These are phyloP conservation scores for Ogataea paraovalis DNA, from an alignment of 805 yeast genomes.

Conservation along the genomic window DNA sequence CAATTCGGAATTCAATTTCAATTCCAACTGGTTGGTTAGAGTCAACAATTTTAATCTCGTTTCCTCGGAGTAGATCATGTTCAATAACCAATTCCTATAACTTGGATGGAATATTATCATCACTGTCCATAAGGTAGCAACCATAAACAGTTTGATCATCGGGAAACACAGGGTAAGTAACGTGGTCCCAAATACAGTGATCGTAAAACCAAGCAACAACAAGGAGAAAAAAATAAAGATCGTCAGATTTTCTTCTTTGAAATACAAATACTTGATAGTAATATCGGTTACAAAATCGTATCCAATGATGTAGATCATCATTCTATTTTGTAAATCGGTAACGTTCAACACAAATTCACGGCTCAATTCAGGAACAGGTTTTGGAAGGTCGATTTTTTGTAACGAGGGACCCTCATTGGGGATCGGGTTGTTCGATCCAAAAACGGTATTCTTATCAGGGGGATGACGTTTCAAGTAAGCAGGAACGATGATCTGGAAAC, in stretches of 20 bases:
- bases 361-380: slow-evolving; percentile 74
- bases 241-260: slow-evolving; percentile 58
- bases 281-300: slow-evolving; percentile 55
- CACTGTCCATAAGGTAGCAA: slow-evolving; percentile 48
- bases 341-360: slow-evolving; percentile 73
- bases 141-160: slow-evolving; percentile 28
- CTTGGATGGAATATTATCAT: slow-evolving; percentile 49
- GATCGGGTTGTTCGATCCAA: slow-evolving; percentile 35
- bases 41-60: slow-evolving; percentile 51
- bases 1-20: slow-evolving; percentile 35
- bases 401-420: slow-evolving; percentile 52
- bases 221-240: slow-evolving; percentile 42
- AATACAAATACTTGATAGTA: slow-evolving; percentile 56
- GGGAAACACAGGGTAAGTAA: slow-evolving; percentile 21
- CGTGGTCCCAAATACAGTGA: slow-evolving; percentile 29
- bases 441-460: slow-evolving; percentile 44
- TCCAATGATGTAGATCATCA: slow-evolving; percentile 56
- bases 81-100: slow-evolving; percentile 43
- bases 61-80: slow-evolving; percentile 55
- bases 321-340: slow-evolving; percentile 81
- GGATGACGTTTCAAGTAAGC: slow-evolving; percentile 58
- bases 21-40: slow-evolving; percentile 47
- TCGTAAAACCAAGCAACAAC: slow-evolving; percentile 10
- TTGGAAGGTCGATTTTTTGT: slow-evolving; percentile 46
- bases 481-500: slow-evolving; percentile 61